These are phyloP conservation scores for Polychaeton citri DNA, from an alignment of 2,329 filamentous ascomycete genomes.

Conservation along the genomic window DNA sequence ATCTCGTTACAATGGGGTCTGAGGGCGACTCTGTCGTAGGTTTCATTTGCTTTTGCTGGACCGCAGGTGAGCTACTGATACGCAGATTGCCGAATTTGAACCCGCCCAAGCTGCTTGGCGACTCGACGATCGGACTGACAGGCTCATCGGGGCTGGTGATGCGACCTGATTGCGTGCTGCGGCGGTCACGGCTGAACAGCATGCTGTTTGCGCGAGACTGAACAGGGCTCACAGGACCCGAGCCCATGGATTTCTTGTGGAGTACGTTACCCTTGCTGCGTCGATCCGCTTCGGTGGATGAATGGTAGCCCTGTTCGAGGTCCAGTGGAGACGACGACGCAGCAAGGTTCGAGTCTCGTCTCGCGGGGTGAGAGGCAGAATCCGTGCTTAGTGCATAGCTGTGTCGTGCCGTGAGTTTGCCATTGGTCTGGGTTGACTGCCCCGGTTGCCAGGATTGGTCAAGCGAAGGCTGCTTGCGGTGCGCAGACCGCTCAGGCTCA, in stretches of 20 bases:
- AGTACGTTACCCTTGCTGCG: constrained; percentile 60
- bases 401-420: constrained; percentile 1
- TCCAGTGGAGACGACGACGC: constrained; percentile 32
- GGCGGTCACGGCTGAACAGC: constrained; percentile 16
- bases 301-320: constrained; percentile 83
- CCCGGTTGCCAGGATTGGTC: constrained; percentile 40
- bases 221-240: constrained; percentile 8
- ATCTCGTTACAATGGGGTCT: constrained; percentile 45
- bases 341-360: constrained; percentile 17
- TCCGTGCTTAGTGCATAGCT: constrained; percentile 19
- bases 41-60: constrained; percentile 22
- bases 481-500: constrained; percentile 19
- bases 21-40: constrained; percentile 25
- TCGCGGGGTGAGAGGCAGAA: constrained; percentile 13
- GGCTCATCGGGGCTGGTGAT: background rate
- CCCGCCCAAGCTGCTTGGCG: constrained; percentile 6
- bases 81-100: constrained; percentile 14
- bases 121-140: constrained; percentile 7
- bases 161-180: background rate
- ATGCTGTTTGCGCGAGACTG: constrained; percentile 59
- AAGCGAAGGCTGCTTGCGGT: constrained; percentile 45
- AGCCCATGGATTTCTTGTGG: constrained; percentile 48
- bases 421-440: constrained; percentile 5
- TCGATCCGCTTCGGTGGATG: constrained; percentile 69
- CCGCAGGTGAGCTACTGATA: constrained; percentile 14